Evolutionary conservation across 306 rosid species (phyloP).

Genomic region (Macrotyloma uniflorum): DNA sequence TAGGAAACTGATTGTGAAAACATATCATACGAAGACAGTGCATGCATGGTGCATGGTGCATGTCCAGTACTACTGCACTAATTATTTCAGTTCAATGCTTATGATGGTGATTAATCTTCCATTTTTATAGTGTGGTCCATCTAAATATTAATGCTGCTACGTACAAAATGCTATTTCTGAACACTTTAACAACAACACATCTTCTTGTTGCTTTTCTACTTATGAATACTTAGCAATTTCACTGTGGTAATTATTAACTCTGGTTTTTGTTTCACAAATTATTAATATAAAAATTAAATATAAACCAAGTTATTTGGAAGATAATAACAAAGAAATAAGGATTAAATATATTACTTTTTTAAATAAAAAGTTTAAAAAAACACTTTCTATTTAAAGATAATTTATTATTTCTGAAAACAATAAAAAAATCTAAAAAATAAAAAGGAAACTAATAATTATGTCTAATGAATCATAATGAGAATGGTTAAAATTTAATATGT

Average conservation of each 20-base stretch:
- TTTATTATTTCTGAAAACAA: too few species aligned
- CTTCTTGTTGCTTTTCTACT: neutral
- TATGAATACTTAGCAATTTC: too few species aligned
- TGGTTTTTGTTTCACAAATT: neutral
- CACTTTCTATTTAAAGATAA: too few species aligned
- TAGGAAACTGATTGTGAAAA: neutral
- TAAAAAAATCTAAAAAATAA: too few species aligned
- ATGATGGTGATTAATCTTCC: neutral
- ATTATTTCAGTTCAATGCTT: neutral
- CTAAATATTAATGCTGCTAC: neutral
- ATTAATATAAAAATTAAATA: too few species aligned
- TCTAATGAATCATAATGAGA: too few species aligned
- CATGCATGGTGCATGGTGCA: neutral
- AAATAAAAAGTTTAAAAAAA: too few species aligned
- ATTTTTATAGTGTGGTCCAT: neutral
- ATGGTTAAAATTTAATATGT: too few species aligned
- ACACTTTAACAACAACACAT: neutral
- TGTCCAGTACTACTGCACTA: neutral
- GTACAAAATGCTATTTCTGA: neutral
- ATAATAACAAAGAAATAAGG: too few species aligned
- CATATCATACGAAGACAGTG: neutral
- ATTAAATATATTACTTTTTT: too few species aligned
- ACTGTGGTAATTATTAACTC: neutral
- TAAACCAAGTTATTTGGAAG: too few species aligned
- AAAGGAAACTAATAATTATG: too few species aligned